Conservation (phyloP, 1,284 basidiomycete species). For the Sporisorium exsertum region DNA sequence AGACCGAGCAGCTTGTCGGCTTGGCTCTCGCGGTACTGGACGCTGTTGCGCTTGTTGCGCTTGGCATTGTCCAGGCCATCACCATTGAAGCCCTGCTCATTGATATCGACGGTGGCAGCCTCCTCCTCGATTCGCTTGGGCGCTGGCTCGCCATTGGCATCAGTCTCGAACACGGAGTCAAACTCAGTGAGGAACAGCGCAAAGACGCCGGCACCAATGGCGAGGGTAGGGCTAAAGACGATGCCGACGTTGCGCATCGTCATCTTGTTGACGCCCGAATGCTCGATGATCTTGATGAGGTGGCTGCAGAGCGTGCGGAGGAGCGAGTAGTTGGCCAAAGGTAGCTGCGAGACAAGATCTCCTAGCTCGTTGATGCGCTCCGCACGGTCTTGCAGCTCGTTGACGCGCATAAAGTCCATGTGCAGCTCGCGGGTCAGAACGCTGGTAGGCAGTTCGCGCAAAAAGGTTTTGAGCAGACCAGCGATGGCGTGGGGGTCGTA, state of each 20-base stretch:
- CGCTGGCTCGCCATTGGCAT: conserved; percentile 57
- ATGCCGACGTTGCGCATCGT: conserved; percentile 98
- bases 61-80: conserved; percentile 3
- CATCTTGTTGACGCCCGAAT: conserved; percentile 94
- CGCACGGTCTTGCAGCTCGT: conserved; percentile 84
- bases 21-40: conserved; percentile 43
- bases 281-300: conserved; percentile 92
- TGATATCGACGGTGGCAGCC: conserved; percentile 3
- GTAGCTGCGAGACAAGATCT: conserved; percentile 84
- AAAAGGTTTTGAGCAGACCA: conserved; percentile 65
- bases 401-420: conserved; percentile 63
- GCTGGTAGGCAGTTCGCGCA: conserved; percentile 64
- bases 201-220: conserved; percentile 65
- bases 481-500: conserved; percentile 66
- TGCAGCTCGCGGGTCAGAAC: conserved; percentile 63
- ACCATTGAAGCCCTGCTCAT: background rate
- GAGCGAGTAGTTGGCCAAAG: conserved; percentile 91
- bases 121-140: conserved; percentile 52
- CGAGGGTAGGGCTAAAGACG: conserved; percentile 74
- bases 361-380: conserved; percentile 89
- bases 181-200: conserved; percentile 64
- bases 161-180: conserved; percentile 61
- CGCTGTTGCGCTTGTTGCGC: conserved; percentile 49
- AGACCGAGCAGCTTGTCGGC: conserved; percentile 51
- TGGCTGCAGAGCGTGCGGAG: conserved; percentile 94